Evolutionary conservation across 2,329 filamentous ascomycete genomes (phyloP), one percentile per base, ranked within the genome.

Genomic region (Aquanectria penicillioides): DNA sequence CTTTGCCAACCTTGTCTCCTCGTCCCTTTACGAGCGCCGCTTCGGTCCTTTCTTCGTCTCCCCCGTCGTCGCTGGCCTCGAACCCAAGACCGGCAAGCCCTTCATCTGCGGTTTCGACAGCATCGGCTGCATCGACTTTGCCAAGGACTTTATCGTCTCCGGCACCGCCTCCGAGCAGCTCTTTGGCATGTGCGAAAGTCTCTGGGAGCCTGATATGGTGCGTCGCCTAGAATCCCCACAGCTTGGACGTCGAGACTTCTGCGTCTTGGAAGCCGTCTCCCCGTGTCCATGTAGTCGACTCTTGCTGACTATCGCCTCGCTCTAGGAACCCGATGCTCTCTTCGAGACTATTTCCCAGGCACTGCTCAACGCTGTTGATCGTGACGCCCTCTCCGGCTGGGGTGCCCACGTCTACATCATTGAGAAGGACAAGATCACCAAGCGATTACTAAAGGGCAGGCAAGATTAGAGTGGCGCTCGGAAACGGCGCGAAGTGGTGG

Each of bases 381-480:
- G 95, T 81, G 95, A 99, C 79, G 95, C 95, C 50, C 84, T 99
- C 64, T 97, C 94, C 31, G 95, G 95, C 66, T 98, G 95, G 95
- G 95, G 95, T 75, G 95, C 95, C 33, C 93, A 99, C 75, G 95
- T 99, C 70, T 99, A 98, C 82, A 97, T 99, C 74, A 97, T 99
- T 78, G 95, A 98, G 85, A 99, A 99, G 87, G 94, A 97, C 83
- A 98, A 98, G 91, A 92, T 99, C 64, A 98, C 95, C 73, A 97
- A 98, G 90, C 87, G 95, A 77, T 88, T 99, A 88, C 84, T 99
- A 78, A 98, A 98, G 88, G 94, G 94, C 75, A 89, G 94, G 83
- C 94, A 98, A 83, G 94, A 98, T 78, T 94, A 92, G 64, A 68
- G 52, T 23, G 49, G 50, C 15, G 58, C 59, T 55, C 36, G 43